Evolutionary conservation across 495 filamentous ascomycete species (phyloP), one percentile per base, ranked within the genome.

Genomic region (Astrothelium macrocarpum): DNA sequence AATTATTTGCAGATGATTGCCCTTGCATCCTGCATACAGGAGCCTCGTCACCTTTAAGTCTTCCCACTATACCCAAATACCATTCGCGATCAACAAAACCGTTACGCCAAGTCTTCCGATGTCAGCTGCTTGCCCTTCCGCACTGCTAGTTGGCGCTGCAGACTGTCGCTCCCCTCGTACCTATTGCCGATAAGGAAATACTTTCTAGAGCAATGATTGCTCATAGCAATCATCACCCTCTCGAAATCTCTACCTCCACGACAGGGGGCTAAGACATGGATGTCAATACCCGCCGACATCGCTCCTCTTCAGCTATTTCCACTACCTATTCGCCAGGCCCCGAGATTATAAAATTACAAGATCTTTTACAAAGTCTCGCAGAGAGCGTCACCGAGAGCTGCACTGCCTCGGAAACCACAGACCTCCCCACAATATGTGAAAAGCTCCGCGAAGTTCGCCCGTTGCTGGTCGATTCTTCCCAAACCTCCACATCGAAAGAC

Each of bases 401-500:
- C 16, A 20, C 3, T 9, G 2, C 49, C 25, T 20, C 25, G 9
- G 49, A 29, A 29, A 5, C 25, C 16, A 9, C 12, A 29, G 25
- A 56, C 29, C 16, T 28, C 29, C 25, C 49, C 20, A 9, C 25
- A 9, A 56, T 56, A 9, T 56, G 23, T 11, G 49, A 56, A 9
- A 56, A 56, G 20, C 49, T 56, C 9, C 4, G 49, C 25, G 49
- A 56, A 56, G 25, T 56, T 9, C 49, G 49, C 9, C 49, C 25
- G 49, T 9, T 56, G 16, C 49, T 56, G 23, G 29, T 56, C 12
- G 16, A 56, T 20, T 56, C 49, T 9, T 56, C 49, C 25, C 49
- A 56, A 5, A 28, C 49, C 10, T 56, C 20, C 7, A 56, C 12
- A 29, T 49, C 78, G 20, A 83, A 88, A 77, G 92, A 96, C 77